Conservation (phyloP, 2,329 filamentous ascomycete species). For the Corynespora cassiicola region DNA sequence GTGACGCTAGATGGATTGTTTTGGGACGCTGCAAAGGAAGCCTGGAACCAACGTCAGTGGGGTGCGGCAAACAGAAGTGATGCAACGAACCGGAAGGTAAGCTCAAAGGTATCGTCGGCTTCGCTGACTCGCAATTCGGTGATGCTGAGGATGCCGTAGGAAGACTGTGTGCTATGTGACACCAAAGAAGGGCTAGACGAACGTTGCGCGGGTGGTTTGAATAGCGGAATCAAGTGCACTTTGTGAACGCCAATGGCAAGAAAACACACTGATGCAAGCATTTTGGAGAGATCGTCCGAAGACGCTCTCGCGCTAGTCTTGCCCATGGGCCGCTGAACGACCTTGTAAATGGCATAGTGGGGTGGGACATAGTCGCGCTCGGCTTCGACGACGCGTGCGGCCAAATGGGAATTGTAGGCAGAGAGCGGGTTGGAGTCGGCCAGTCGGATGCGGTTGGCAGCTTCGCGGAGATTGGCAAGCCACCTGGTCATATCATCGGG, state of each 20-base stretch:
- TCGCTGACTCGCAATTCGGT: constrained; percentile 65
- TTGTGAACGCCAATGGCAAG: constrained; percentile 74
- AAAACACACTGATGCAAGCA: constrained; percentile 70
- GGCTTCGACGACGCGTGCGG: constrained; percentile 67
- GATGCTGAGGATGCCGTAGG: constrained; percentile 69
- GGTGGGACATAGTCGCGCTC: constrained; percentile 73
- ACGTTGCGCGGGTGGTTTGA: constrained; percentile 62
- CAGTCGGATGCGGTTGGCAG: constrained; percentile 62
- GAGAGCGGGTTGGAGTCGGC: constrained; percentile 61
- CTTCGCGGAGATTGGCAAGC: constrained; percentile 67
- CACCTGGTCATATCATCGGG: constrained; percentile 70
- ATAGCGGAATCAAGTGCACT: constrained; percentile 70
- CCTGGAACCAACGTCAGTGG: constrained; percentile 33
- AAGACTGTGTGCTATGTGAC: constrained; percentile 58
- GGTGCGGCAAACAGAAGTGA: constrained; percentile 10
- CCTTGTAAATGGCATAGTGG: constrained; percentile 72
- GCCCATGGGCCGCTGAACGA: constrained; percentile 67
- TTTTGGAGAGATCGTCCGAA: constrained; percentile 70
- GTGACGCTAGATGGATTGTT: constrained; percentile 67
- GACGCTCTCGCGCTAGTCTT: constrained; percentile 65
- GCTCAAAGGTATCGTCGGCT: constrained; percentile 70
- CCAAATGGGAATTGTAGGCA: constrained; percentile 67
- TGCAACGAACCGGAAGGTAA: constrained; percentile 63
- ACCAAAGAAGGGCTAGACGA: constrained; percentile 61
- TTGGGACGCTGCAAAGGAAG: constrained; percentile 63